These are phyloP conservation scores for Leccinum aurantiacum DNA, from an alignment of 768 basidiomycete genomes.

Conservation along the genomic window DNA sequence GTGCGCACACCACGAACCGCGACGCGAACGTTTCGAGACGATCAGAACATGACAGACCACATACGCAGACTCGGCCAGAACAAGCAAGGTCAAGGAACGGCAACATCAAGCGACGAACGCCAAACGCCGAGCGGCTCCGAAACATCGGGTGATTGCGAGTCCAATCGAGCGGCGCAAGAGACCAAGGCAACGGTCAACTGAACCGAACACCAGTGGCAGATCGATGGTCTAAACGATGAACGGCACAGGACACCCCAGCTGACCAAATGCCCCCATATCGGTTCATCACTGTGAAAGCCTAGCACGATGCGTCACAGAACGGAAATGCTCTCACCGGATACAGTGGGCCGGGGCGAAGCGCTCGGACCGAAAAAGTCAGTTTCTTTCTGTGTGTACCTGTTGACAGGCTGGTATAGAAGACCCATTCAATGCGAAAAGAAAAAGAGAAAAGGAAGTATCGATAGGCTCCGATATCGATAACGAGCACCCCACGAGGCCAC, in stretches of 20 bases:
- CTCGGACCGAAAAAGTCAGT: background rate
- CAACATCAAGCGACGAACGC: background rate
- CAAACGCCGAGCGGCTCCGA: background rate
- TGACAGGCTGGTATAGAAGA: conserved; percentile 1
- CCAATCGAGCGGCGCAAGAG: background rate
- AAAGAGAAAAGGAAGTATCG: background rate
- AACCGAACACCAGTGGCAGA: background rate
- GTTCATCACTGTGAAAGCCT: conserved; percentile 8
- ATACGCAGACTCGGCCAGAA: background rate
- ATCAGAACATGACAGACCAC: background rate
- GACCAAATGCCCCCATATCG: conserved; percentile 11
- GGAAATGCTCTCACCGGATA: background rate
- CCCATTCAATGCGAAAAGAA: background rate
- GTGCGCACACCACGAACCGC: background rate
- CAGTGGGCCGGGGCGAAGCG: background rate
- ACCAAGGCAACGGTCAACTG: conserved; percentile 1
- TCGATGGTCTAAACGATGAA: background rate
- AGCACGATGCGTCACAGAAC: background rate
- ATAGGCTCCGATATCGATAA: conserved; percentile 20
- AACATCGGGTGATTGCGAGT: conserved; percentile 1
- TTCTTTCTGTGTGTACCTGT: conserved; percentile 1
- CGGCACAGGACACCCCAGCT: background rate
- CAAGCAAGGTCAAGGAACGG: conserved; percentile 2
- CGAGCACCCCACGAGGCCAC: conserved; percentile 13
- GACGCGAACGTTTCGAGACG: background rate